Conservation (phyloP, 352 stramenopile genomes). For the Phytopythium chamaehyphon region DNA sequence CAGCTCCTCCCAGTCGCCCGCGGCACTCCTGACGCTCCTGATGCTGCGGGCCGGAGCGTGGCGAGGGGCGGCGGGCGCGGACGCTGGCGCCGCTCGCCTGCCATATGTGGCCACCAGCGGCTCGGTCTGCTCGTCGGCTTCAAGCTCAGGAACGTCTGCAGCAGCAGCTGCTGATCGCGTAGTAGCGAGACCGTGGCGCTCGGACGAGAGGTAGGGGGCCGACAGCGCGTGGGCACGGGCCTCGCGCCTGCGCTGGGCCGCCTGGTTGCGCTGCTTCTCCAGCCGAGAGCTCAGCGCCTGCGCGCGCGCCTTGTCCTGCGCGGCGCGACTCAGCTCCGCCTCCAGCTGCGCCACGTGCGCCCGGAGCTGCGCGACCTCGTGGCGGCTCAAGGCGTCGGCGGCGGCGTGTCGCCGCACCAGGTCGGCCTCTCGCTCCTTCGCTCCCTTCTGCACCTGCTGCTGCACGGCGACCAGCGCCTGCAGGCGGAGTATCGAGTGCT, state of each 20-base stretch:
- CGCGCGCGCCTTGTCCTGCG: conserved; percentile 30
- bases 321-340: conserved; percentile 35
- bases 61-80: not conserved
- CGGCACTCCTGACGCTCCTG: too few relatives aligned
- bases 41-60: too few relatives aligned
- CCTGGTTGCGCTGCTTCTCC: conserved; percentile 38
- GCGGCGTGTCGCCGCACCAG: conserved; percentile 32
- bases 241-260: conserved; percentile 34
- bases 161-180: too few relatives aligned
- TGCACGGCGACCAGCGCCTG: conserved; percentile 64
- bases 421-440: conserved; percentile 36
- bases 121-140: too few relatives aligned
- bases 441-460: conserved; percentile 33
- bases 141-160: too few relatives aligned
- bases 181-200: not conserved
- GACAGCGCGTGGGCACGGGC: conserved; percentile 50
- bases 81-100: not conserved
- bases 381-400: conserved; percentile 25
- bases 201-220: conserved; percentile 19
- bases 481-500: conserved; percentile 64
- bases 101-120: too few relatives aligned
- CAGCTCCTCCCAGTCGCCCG: conserved; percentile 24
- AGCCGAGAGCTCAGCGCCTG: conserved; percentile 40
- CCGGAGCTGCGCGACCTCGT: conserved; percentile 44
- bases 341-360: conserved; percentile 47